Base-by-base conservation (phyloP, 352 stramenopile genomes). In the Hyaloperonospora arabidopsidis region DNA sequence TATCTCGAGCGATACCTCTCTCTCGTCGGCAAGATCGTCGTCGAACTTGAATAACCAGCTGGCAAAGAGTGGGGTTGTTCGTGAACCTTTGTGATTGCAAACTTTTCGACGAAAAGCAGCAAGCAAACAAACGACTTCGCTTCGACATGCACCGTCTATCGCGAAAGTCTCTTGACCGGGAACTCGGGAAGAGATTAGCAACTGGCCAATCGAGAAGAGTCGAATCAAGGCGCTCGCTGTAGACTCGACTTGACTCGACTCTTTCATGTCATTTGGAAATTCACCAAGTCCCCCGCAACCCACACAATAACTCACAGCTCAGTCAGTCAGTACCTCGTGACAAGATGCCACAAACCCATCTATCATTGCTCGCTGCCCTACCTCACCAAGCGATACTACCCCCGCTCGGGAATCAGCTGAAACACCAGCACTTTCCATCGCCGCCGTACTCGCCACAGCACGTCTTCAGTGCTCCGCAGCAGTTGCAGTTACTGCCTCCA, bases 231-330 rank as follows among this genome's bases (percentile, higher is more conserved):
- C 62, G 39, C 41, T 63, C 62, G 39, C 41, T 51, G 52, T 35
- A 25, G 17, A 55, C 25, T 29, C 25, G 7, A 29, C 25, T n/a
- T 50, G 7, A 39, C 32, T 29, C 22, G 5, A 7, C 14, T 14
- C n/a, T 23, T 15, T n/a, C 23, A 39, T 51, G 25, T 67, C 65
- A 72, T 67, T 69, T 69, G 44, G 46, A 45, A 69, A 67, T 67
- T 57, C 21, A 38, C 51, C 32, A 21, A 39, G 46, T 54, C 36
- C 15, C 14, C 29, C 54, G 28, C 38, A 47, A 17, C 10, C 7
- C 29, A 25, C 11, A 40, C 15, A 2, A 5, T 18, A 2, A 41
- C 35, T 41, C 35, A 15, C 15, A 38, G 7, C 7, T 38, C 5
- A 41, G 3, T 5, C 35, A 15, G 3, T 18, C 12, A 15, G 2